A percentile compares a stretch with the other conserved stretches of the same genome.
phyloP scores from a whole-genome alignment of 176 grass and related monocot species.

The Juncus inflexus region DNA sequence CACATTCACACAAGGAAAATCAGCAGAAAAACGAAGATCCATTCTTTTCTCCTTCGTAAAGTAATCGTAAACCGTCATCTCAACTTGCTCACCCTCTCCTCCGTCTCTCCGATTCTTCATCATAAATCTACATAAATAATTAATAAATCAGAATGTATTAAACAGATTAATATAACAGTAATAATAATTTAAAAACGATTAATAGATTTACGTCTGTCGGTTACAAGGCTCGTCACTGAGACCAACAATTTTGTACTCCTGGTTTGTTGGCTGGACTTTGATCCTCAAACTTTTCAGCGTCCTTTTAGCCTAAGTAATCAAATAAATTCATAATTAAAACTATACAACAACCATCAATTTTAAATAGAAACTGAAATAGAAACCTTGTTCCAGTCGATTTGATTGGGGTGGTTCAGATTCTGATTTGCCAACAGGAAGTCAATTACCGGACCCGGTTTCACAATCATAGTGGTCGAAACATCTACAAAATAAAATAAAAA shows the following conservation, averaged over 20 bases:
- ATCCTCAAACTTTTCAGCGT: slow-evolving; percentile 65
- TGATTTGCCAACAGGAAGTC: slow-evolving; percentile 81
- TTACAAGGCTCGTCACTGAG: slow-evolving; percentile 57
- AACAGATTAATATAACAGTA: neutral
- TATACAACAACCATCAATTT: neutral
- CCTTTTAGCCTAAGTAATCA: slow-evolving; percentile 54
- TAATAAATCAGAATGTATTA: neutral
- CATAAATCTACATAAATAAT: slow-evolving; percentile 41
- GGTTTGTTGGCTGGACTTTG: slow-evolving; percentile 44
- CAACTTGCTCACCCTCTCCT: slow-evolving; percentile 35
- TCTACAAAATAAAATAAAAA: slow-evolving; percentile 29
- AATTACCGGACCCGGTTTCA: slow-evolving; percentile 74
- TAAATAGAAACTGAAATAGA: neutral
- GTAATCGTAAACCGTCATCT: slow-evolving; percentile 67
- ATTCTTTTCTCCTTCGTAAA: slow-evolving; percentile 59
- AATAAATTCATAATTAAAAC: neutral
- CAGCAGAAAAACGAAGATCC: slow-evolving; percentile 52
- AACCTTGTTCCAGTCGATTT: slow-evolving; percentile 74
- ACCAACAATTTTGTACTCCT: slow-evolving; percentile 73
- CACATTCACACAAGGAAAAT: slow-evolving; percentile 90
- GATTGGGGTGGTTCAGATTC: slow-evolving; percentile 46
- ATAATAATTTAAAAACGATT: neutral
- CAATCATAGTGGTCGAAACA: slow-evolving; percentile 96
- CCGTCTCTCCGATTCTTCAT: slow-evolving; percentile 47
- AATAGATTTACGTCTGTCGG: slow-evolving; percentile 39